Evolutionary conservation across 192 early-diverging fungal species (phyloP), one percentile per base, ranked within the genome.

Genomic region (Coemansia aciculifera): DNA sequence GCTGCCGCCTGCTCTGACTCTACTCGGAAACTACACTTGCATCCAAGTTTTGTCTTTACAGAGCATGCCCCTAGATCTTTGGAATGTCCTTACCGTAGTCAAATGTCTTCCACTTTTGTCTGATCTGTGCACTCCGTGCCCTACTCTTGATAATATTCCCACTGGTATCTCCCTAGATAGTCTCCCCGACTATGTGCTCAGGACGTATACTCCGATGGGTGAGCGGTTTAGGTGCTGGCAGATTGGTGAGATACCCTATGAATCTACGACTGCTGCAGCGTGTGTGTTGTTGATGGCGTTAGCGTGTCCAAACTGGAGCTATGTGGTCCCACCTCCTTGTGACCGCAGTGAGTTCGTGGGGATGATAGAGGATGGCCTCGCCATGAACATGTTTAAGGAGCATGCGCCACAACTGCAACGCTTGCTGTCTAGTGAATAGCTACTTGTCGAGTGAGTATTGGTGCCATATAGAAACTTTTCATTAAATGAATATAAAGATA

Each of bases 221-320:
- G 46, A 49, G 46, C 46, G 46, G 46, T 21, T 49, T 5, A 49
- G 46, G 46, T 49, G 46, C 19, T 49, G 46, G 46, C 46, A 49
- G 21, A 21, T 49, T 49, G 19, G 19, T 17, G 4, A 23, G 5
- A 23, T 17, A 3, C n/a, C 1, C 3, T 11, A 49, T 17, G 46
- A 49, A 17, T 5, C 4, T 21, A 19, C n/a, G n/a, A 8, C 17
- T 8, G 1, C 46, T 42, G 40, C 10, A 42, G 13, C 12, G 3
- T 42, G 40, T 42, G 40, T 23, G 48, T 24, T 51, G 19, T 17
- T 24, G 48, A 17, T 56, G 27, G 24, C 29, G 3, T 15, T 31
- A 5, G 52, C 29, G 0, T 56, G 52, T 31, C 52, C 12, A 9
- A 56, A 56, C 5, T 56, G 23, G 17, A 10, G 5, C 52, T 5